Evolutionary conservation across 495 filamentous ascomycete species (phyloP).

Genomic region (Cercophora sp.): DNA sequence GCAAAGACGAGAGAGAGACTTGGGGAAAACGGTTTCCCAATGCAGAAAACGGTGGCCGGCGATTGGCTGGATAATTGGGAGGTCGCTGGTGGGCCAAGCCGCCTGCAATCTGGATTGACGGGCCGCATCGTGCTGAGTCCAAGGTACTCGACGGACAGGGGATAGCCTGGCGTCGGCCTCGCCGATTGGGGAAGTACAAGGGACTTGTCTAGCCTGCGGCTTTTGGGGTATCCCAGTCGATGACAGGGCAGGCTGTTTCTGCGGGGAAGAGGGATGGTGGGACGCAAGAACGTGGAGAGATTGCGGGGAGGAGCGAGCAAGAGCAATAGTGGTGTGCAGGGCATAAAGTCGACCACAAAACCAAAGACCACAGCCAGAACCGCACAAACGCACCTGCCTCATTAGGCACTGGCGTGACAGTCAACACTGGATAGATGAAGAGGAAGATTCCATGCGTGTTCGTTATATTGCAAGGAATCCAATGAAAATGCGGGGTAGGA

Average conservation of each 20-base stretch:
- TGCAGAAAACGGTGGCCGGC: slow-evolving; percentile 1
- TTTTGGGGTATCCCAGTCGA: background rate
- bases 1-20: background rate
- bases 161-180: background rate
- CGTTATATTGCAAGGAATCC: slow-evolving; percentile 2
- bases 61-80: slow-evolving; percentile 27
- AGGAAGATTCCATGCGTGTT: slow-evolving; percentile 10
- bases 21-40: slow-evolving; percentile 19
- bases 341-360: too few species aligned
- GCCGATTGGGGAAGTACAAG: slow-evolving; percentile 11
- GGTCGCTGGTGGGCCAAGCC: slow-evolving; percentile 15
- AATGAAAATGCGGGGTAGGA: slow-evolving; percentile 6
- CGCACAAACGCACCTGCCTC: slow-evolving; percentile 6
- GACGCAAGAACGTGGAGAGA: background rate
- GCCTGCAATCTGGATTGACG: slow-evolving; percentile 33
- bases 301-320: background rate
- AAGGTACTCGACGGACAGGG: slow-evolving; percentile 17
- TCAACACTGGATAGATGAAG: slow-evolving; percentile 3
- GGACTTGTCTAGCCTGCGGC: slow-evolving; percentile 11
- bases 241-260: background rate
- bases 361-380: too few species aligned
- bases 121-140: slow-evolving; percentile 24
- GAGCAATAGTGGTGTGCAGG: too few species aligned
- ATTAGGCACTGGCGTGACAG: background rate
- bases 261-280: slow-evolving; percentile 8